Evolutionary conservation across 148 eudicot species (phyloP), one percentile per base, ranked within the genome.

Genomic region (Linanthus parryae): DNA sequence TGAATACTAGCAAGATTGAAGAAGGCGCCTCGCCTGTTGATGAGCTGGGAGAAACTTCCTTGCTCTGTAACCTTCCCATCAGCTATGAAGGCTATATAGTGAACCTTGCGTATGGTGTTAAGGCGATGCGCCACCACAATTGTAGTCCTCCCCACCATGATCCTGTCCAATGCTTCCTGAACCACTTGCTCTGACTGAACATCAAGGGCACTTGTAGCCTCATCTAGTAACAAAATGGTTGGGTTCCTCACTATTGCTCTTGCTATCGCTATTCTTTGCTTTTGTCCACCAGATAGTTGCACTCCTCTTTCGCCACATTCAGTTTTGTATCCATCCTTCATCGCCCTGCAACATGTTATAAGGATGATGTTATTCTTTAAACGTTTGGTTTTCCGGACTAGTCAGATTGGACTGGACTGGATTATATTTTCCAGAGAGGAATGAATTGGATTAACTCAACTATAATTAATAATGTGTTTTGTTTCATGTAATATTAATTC

Each of bases 291-390:
- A 28, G 95, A 90, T 57, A 86, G 31, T 59, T 83, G 88, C 44
- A 83, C 79, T 55, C 92, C 95, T 56, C 95, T 69, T 41, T 86
- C 98, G 0, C 98, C 98, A 26, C 98, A 91, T 54, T 86, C 94
- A 0, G 98, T 83, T 3, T 66, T 57, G 39, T 91, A 91, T 47
- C 87, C 98, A 42, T 81, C 85, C 64, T 81, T 77, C 7, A 91
- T 61, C 7, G 81, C 68, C 11, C 97, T 91, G 64, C 49, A 56
- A 17, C 2, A 11, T 17, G 6, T 39, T 7, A 2, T 11, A 31
- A 5, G 11, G 11, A 31, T 31, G 11, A 31, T 5, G 35, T 5
- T 5, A 31, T 5, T 5, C 11, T 31, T 5, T 5, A 31, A 31
- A 5, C 35, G 11, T 31, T 31, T 31, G 11, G 11, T 31, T 31